These are phyloP conservation scores for Erythrophleum fordii DNA, from an alignment of 306 rosid species.

Conservation along the genomic window DNA sequence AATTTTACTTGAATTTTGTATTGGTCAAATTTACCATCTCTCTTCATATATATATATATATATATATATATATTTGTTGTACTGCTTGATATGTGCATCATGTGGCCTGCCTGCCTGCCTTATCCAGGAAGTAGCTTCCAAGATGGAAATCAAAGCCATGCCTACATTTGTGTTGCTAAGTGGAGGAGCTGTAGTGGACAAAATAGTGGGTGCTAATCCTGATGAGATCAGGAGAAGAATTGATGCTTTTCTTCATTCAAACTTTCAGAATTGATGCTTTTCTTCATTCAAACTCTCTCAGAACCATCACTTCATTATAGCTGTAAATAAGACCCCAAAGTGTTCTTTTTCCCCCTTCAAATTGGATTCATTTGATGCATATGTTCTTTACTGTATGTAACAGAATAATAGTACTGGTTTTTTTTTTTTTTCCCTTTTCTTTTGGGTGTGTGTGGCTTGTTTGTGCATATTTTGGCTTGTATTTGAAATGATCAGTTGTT, in stretches of 20 bases:
- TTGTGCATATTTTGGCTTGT: too few relatives aligned
- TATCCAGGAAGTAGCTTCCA: constrained; percentile 47
- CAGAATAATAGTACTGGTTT: background rate
- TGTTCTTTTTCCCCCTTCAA: too few relatives aligned
- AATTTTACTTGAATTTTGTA: too few relatives aligned
- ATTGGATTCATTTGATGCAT: background rate
- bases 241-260: constrained; percentile 23
- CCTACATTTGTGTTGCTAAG: constrained; percentile 51
- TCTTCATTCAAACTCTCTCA: background rate
- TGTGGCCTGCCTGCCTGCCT: background rate
- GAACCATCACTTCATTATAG: too few relatives aligned
- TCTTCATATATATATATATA: too few relatives aligned
- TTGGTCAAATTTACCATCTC: too few relatives aligned
- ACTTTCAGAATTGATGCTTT: constrained; percentile 35
- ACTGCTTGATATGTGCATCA: background rate
- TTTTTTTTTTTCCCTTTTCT: background rate
- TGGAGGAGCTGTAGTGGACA: constrained; percentile 42
- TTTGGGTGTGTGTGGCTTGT: too few relatives aligned
- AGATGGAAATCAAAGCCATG: constrained; percentile 57
- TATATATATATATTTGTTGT: too few relatives aligned
- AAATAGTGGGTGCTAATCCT: constrained; percentile 56
- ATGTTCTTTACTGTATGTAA: background rate
- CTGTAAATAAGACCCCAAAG: background rate
- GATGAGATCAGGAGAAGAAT: constrained; percentile 44
- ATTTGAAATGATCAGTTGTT: too few relatives aligned